Evolutionary conservation across 495 filamentous ascomycete genomes (phyloP), one percentile per base, ranked within the genome.

Genomic region (Xeromyces bisporus): DNA sequence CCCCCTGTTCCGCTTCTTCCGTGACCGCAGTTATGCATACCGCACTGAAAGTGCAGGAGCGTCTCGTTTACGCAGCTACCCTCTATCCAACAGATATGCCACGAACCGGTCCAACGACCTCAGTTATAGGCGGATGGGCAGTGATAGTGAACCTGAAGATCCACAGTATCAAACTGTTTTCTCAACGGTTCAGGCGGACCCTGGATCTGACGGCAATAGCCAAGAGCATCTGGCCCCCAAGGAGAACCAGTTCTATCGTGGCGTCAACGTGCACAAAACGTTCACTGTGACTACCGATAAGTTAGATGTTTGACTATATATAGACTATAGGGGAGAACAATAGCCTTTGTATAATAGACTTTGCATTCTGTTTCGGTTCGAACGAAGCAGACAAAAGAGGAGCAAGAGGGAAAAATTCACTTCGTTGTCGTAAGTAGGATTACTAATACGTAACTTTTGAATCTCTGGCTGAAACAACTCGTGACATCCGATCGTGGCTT

Each of bases 1-100:
- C 10, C 60, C 62, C 4, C 43, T 66, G 0, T 59, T 71, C 40
- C 54, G 56, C 33, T 60, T 54, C 54, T 55, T 60, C 29, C 44
- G 48, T 9, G 56, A 55, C 23, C 35, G 49, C 31, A 50, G 42
- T 30, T 56, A 43, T n/a, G 38, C 11, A 7, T n/a, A n/a, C n/a
- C 38, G 40, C 7, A 41, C 44, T 9, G 44, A 37, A 13, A 53
- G 41, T 33, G 23, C 20, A 4, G 53, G 46, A 32, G 41, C 36
- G 12, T 47, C 50, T 21, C 20, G 20, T 0, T 37, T 41, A 2
- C 47, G 43, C 15, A 58, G 54, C 28, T 12, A 53, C 18, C 54
- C 54, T 1, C 39, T 58, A 4, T 51, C 52, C 9, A 56, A 52
- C 28, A 39, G 51, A 33, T 50, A 48, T 15, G 40, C 37, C 6